phyloP scores from a whole-genome alignment of 1,284 basidiomycete genomes.

The Agroathelia rolfsii region DNA sequence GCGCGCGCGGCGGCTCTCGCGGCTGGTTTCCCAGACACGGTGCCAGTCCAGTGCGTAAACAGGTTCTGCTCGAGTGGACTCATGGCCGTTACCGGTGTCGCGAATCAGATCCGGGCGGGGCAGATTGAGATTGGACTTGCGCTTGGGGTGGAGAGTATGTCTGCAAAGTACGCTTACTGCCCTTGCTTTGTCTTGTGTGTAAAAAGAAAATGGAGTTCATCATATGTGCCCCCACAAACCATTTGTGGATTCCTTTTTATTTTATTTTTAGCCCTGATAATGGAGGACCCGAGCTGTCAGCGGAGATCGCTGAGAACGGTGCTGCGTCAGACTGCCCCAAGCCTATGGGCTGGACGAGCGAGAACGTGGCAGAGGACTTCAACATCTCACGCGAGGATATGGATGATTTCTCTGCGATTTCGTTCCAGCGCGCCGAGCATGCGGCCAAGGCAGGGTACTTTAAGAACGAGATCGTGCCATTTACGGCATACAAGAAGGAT shows the following conservation, averaged over 20 bases:
- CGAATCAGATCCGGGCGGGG: conserved; percentile 73
- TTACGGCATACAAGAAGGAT: conserved; percentile 54
- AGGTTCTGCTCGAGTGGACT: conserved; percentile 75
- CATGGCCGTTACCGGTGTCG: conserved; percentile 64
- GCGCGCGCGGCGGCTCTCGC: conserved; percentile 69
- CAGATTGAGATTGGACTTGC: conserved; percentile 84
- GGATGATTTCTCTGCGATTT: conserved; percentile 75
- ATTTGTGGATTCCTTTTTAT: conserved; percentile 2
- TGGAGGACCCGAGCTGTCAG: conserved; percentile 51
- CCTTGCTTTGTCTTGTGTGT: neutral
- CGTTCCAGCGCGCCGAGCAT: conserved; percentile 68
- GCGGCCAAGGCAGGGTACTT: conserved; percentile 65
- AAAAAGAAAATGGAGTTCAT: conserved; percentile 30
- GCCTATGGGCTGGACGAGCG: conserved; percentile 85
- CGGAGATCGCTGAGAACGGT: conserved; percentile 39
- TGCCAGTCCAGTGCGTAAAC: conserved; percentile 70
- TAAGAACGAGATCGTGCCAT: conserved; percentile 71
- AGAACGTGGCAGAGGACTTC: conserved; percentile 75
- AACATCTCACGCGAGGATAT: conserved; percentile 75
- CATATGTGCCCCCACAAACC: too few species aligned
- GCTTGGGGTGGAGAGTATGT: conserved; percentile 81
- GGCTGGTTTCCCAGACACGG: conserved; percentile 71
- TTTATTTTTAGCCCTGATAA: conserved; percentile 44
- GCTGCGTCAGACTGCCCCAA: conserved; percentile 49
- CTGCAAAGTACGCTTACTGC: conserved; percentile 46